Percentiles rank a stretch among this genome's conserved stretches.
Conservation (phyloP, 2,329 filamentous ascomycete species). For the Pseudogymnoascus sp. region DNA sequence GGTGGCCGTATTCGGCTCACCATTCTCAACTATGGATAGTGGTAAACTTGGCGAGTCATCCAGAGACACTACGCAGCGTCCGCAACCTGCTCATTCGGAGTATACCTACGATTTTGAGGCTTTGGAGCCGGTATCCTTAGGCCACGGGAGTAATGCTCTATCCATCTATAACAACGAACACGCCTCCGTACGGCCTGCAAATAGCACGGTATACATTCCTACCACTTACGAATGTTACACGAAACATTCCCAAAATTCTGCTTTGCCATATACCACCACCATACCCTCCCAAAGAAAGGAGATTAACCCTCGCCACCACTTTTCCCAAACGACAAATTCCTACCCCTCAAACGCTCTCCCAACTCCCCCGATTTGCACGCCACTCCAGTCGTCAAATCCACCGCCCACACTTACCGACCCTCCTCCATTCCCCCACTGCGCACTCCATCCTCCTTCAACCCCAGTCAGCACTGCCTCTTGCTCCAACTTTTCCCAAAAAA, state of each 20-base stretch:
- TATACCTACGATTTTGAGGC: not conserved
- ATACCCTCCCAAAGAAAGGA: not conserved
- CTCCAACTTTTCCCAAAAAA: not conserved
- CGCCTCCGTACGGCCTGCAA: not conserved
- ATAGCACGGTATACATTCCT: not conserved
- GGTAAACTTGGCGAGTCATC: not conserved
- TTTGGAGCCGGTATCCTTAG: not conserved
- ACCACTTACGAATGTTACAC: not conserved
- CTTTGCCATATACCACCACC: not conserved
- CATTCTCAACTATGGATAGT: not conserved
- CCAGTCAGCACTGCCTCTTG: not conserved
- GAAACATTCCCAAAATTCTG: not conserved
- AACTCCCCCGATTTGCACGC: not conserved
- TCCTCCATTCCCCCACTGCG: not conserved
- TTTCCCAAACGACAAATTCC: not conserved
- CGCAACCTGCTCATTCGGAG: not conserved
- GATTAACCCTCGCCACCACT: too few relatives aligned
- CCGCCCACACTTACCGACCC: not conserved
- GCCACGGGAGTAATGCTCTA: not conserved
- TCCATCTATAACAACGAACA: not conserved
- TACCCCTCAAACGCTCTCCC: not conserved
- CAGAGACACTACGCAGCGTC: not conserved
- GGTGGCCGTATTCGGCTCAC: not conserved
- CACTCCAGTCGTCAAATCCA: not conserved
- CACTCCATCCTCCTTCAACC: not conserved